Base-by-base conservation (phyloP, 2,329 filamentous ascomycete species). In the Coniochaeta ligniaria region DNA sequence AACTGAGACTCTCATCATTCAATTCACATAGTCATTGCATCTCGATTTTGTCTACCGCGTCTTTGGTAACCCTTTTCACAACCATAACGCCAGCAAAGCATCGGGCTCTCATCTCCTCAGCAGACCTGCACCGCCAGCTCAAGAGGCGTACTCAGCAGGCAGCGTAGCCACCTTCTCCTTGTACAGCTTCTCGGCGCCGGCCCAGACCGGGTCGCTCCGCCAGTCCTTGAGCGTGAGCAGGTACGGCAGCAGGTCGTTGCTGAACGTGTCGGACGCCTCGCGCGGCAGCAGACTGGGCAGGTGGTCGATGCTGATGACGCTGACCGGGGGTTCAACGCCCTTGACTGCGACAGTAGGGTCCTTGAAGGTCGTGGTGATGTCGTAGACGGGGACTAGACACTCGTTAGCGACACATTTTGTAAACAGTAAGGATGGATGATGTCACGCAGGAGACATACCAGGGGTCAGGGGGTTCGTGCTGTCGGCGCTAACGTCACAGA, bases 261-360 rank as follows among this genome's bases (percentile, higher is more conserved):
- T 91, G 78, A 96, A 97, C 22, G 72, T 88, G 76, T 97, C 92
- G 50, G 87, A 92, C 28, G 92, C 88, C 77, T 97, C 94, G 59
- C 94, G 83, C 1, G 94, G 91, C 41, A 98, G 80, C 66, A 97
- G 83, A 59, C 86, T 89, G 4, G 92, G 91, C 59, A 96, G 81
- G 71, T 96, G 91, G 74, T 96, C 91, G 69, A 96, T 95, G 72
- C 86, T 89, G 75, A 97, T 96, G 67, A 97, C 90, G 56, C 84
- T 87, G 60, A 96, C 76, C 8, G 83, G 82, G 0, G 85, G 83
- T 74, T 80, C 69, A 77, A 84, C 65, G 81, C 85, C 74, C 36
- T 85, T 78, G 26, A 95, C 89, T 1, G 87, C 83, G 0, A 96
- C 87, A 1, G 92, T 96, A n/a, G 93, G 94, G 71, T 90, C 86